Base-by-base conservation (phyloP, 148 eudicot species). In the Amaranthus hypochondriacus region DNA sequence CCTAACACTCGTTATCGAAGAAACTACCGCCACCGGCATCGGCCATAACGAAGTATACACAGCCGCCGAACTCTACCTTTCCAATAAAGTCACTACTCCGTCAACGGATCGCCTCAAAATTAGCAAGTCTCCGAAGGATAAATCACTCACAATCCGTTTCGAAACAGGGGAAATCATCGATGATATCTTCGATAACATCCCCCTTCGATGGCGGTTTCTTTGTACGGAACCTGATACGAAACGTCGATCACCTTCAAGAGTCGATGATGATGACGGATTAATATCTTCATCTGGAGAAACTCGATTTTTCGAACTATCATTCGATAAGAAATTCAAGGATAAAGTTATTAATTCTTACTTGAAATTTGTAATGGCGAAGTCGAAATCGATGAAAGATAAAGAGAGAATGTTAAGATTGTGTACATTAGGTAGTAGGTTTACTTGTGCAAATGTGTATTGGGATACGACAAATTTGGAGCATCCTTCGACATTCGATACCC, bases 1-100 rank as follows among this genome's bases (percentile, higher is more conserved):
- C 53, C 78, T 83, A 39, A 89, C 90, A 69, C 75, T 86, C 48
- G 79, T 86, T n/a, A 71, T 89, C 66, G 88, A 89, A 66, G 86
- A 86, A 67, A 59, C 43, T 8, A 48, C 9, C 52, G 64, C 71
- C 59, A 48, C 18, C 46, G 86, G 86, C 42, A 74, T 81, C 70
- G 59, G 71, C 51, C 80, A 80, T 6, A 87, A 89, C 83, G 74
- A 89, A 47, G 76, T 87, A 62, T 87, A 78, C 74, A 87, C 85
- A 42, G 80, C 88, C 7, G 86, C 86, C 8, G 87, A 86, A 52
- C 54, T 65, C 21, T 89, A 89, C 78, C 86, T 89, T 56, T 60
- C 82, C 56, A 78, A 86, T 47, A 85, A 74, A 47, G 73, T 87
- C 73, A 75, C 70, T 57, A 80, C 82, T 43, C 85, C 87, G 10